Conservation (phyloP, 257 asterid species). For the Parsonsia alboflavescens region DNA sequence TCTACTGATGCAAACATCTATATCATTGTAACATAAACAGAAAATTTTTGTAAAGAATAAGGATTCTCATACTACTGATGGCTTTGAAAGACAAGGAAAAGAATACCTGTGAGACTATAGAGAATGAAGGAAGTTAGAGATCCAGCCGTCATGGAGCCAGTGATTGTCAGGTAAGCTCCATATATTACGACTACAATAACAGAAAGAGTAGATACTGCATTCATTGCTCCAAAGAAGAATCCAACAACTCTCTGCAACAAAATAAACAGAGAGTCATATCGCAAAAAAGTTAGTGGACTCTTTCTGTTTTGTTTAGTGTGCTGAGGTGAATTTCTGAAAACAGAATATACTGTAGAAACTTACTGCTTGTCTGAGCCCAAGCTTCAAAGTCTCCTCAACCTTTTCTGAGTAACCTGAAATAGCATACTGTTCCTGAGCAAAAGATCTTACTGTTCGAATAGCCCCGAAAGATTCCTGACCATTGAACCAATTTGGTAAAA, state of each 20-base stretch:
- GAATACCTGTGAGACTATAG: constrained; percentile 73
- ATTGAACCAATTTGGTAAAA: background rate
- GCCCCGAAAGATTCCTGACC: constrained; percentile 84
- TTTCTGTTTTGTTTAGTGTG: background rate
- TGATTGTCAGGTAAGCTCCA: constrained; percentile 68
- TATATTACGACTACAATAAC: constrained; percentile 79
- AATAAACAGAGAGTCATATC: background rate
- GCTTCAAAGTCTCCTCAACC: constrained; percentile 76
- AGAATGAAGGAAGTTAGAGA: constrained; percentile 83
- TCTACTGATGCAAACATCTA: background rate
- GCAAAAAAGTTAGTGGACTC: constrained; percentile 9
- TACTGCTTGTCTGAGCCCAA: constrained; percentile 83
- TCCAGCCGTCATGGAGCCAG: constrained; percentile 76
- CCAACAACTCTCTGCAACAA: constrained; percentile 59
- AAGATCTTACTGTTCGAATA: constrained; percentile 81
- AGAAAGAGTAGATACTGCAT: constrained; percentile 76
- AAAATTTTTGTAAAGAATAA: background rate
- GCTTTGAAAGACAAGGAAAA: background rate
- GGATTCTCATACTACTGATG: background rate
- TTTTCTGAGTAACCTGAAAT: constrained; percentile 70
- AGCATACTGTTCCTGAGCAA: constrained; percentile 77
- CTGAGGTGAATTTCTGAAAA: constrained; percentile 2
- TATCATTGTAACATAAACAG: background rate
- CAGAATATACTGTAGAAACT: constrained; percentile 24
- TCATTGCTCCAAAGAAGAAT: constrained; percentile 65